Base-by-base conservation (phyloP, 805 yeast species). In the Schwanniomyces vanrijiae region DNA sequence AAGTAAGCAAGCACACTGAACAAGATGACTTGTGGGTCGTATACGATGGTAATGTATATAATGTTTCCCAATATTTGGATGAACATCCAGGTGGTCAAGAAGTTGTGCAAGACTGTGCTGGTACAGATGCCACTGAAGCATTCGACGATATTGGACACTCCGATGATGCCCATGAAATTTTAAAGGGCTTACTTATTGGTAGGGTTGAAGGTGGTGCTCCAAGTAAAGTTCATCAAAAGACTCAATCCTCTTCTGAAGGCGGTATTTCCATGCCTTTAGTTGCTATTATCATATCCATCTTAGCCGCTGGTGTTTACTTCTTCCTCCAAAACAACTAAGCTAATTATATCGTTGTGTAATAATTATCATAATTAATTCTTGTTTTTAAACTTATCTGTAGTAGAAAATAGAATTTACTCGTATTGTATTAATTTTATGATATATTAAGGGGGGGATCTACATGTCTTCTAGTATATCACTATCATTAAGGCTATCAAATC, bases 101-200 rank as follows among this genome's bases (percentile, higher is more conserved):
- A 59, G 77, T 73, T 41, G 61, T 73, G 45, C 61, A 64, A 42
- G 78, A 73, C 55, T 62, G 59, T 44, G 77, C 75, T 20, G 77
- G 77, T 24, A 58, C 62, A 13, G 77, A 73, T 55, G 75, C 76
- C 44, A 73, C 77, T 42, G 77, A 71, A 55, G 76, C 74, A 2
- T 73, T 73, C 53, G 66, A 73, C 55, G 96, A 90, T 62, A 91
- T 94, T 64, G 99, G 99, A 29, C 99, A 94, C 72, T 90, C 98
- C 29, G 97, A 91, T 53, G 97, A 91, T 56, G 98, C 99, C 35
- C 83, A 84, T 57, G 94, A 86, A 58, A 76, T 86, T 56, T 75
- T 94, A 59, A 76, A 71, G 39, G 82, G 79, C 35, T 72, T 90
- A 62, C 74, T 79, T 55, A 78, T 94, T 49, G 99, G 99, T 55